Conservation (phyloP, 1,139 yeast genomes). For the Taphrina flavorubra region DNA sequence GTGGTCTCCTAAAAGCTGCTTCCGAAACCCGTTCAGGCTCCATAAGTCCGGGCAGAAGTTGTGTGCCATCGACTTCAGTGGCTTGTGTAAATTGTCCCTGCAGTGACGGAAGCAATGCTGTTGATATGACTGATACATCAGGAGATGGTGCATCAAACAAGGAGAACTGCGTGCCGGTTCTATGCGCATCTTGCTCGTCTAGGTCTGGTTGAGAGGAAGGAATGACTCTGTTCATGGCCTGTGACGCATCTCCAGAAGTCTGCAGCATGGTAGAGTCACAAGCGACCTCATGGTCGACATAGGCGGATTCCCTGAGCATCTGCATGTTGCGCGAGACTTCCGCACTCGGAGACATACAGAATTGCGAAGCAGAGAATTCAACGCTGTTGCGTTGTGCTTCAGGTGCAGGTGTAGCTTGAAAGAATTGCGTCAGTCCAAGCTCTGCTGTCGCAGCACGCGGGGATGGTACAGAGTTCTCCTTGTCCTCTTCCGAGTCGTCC, state of each 20-base stretch:
- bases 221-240: background rate
- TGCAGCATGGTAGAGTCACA: background rate
- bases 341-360: conserved; percentile 3
- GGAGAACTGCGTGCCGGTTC: conserved; percentile 40
- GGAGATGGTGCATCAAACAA: conserved; percentile 42
- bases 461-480: conserved; percentile 27
- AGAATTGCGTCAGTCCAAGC: conserved; percentile 31
- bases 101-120: background rate
- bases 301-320: background rate
- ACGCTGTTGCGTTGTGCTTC: background rate
- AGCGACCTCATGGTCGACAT: background rate
- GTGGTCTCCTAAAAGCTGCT: background rate
- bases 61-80: conserved; percentile 20
- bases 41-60: background rate
- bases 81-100: conserved; percentile 32
- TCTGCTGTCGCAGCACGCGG: conserved; percentile 5
- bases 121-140: conserved; percentile 11
- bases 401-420: conserved; percentile 20
- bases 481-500: conserved; percentile 37
- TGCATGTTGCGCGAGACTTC: conserved; percentile 12
- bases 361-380: conserved; percentile 16
- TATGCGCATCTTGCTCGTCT: background rate
- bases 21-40: background rate
- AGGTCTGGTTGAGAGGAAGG: conserved; percentile 15
- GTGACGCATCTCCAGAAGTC: background rate